A percentile compares a stretch with the other conserved stretches of the same genome.
Evolutionary conservation across 768 basidiomycete species (phyloP).

Genomic region (Lentinula sp.): DNA sequence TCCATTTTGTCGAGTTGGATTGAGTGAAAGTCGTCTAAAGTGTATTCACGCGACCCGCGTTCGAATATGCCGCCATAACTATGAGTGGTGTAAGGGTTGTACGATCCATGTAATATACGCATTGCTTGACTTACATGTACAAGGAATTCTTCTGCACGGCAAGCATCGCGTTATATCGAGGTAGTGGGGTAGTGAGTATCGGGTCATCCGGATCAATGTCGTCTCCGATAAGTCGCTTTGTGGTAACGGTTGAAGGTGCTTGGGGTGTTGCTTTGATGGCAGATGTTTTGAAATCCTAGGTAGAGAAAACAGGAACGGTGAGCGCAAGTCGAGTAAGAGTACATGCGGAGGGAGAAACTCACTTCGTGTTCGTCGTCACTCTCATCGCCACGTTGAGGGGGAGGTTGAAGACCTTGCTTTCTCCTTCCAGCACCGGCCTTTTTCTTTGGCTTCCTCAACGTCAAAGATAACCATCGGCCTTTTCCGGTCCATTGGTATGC

Average conservation of each 20-base stretch:
- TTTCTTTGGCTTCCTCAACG: conserved; percentile 58
- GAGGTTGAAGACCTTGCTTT: conserved; percentile 14
- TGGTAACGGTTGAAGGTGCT: not conserved
- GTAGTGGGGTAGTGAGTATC: conserved; percentile 52
- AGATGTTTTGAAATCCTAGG: not conserved
- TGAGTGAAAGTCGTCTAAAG: conserved; percentile 82
- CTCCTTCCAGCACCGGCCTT: conserved; percentile 36
- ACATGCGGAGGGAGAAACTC: not conserved
- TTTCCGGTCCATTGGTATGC: conserved; percentile 72
- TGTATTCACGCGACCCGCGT: conserved; percentile 76
- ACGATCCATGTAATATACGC: not conserved
- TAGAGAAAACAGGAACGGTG: not conserved
- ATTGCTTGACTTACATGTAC: conserved; percentile 57
- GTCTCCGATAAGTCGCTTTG: conserved; percentile 7
- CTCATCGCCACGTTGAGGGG: conserved; percentile 10
- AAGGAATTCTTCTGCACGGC: conserved; percentile 79
- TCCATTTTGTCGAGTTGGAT: conserved; percentile 85
- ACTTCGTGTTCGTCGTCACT: conserved; percentile 16
- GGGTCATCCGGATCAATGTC: conserved; percentile 63
- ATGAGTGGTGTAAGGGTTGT: no score
- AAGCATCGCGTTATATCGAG: conserved; percentile 86
- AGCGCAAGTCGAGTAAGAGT: not conserved
- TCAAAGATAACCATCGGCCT: conserved; percentile 75
- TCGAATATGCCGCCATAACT: conserved; percentile 92
- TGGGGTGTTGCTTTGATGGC: not conserved